Evolutionary conservation across 495 filamentous ascomycete species (phyloP), one percentile per base, ranked within the genome.

Genomic region (Penicillium macrosclerotiorum): DNA sequence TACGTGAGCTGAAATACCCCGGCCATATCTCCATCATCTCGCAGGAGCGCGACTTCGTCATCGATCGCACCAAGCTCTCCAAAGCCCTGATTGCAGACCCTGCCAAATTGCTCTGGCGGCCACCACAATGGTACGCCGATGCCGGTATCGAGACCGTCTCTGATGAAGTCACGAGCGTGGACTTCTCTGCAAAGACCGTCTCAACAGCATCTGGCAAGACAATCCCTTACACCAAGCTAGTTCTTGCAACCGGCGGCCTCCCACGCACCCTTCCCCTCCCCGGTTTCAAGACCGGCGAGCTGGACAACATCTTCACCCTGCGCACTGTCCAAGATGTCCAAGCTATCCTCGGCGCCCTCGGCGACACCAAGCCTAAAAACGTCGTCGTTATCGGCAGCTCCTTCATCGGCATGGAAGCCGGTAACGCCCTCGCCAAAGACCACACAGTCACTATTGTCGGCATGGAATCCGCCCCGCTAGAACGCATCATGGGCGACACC

Each of bases 401-500:
- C 35, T 96, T 98, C 67, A 98, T 98, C 63, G 85, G 93, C 27
- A 94, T 98, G 91, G 93, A 98, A 68, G 79, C 95, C 20, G 89
- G 84, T 30, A 95, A 91, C 39, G 81, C 81, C 25, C 83, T 89
- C 2, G 68, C 80, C 9, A 84, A 84, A 42, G 81, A 81, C 39
- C 89, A 96, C 57, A 68, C 80, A 13, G 87, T 98, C 27, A 86
- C 86, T n/a, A 80, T 96, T 42, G 75, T 98, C n/a, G 93, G 93
- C 40, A 92, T 90, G 86, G 94, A 96, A 62, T 81, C 76, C 49
- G 78, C 78, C 23, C 93, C 93, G 2, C 69, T 96, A 49, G 90
- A 96, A 64, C 85, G 89, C 26, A 80, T 98, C 13, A 84, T 98
- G 73, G 93, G 93, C 39, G 75, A 75, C 33, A 62, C 86, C 61